Evolutionary conservation across 495 filamentous ascomycete genomes (phyloP).

Genomic region (Aspergillus wentii): DNA sequence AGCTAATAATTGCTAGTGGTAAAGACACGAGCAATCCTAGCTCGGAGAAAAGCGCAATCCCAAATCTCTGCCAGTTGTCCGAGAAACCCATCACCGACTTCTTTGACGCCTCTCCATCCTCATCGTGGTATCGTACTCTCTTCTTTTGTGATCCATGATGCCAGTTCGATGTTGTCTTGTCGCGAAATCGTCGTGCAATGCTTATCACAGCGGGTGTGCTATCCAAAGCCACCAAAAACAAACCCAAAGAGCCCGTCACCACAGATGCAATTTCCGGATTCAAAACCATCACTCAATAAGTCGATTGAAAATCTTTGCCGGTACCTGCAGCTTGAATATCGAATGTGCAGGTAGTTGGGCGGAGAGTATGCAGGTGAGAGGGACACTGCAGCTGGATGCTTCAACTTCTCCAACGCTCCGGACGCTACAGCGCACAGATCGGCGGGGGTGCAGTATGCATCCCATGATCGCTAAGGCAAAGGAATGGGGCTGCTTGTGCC

Average conservation of each 20-base stretch:
- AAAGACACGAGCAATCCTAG: slow-evolving; percentile 13
- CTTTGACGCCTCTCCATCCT: slow-evolving; percentile 18
- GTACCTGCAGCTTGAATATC: neutral
- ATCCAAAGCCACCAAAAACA: neutral
- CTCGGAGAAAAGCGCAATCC: slow-evolving; percentile 8
- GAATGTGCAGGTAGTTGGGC: neutral
- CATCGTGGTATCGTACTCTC: slow-evolving; percentile 11
- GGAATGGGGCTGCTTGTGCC: too few relatives aligned
- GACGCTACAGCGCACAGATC: neutral
- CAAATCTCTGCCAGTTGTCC: slow-evolving; percentile 12
- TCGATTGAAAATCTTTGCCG: neutral
- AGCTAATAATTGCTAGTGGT: slow-evolving; percentile 12
- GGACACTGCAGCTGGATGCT: too few relatives aligned
- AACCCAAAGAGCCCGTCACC: neutral
- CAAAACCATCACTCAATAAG: neutral
- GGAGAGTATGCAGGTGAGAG: neutral
- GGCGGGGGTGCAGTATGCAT: neutral
- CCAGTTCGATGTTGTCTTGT: neutral
- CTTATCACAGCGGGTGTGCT: neutral
- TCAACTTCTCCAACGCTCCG: neutral
- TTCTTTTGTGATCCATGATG: neutral
- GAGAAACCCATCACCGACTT: slow-evolving; percentile 8
- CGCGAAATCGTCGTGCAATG: neutral
- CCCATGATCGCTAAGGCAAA: too few relatives aligned
- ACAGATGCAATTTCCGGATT: neutral